These are phyloP conservation scores for Mycena venus DNA, from an alignment of 768 basidiomycete species.

Conservation along the genomic window DNA sequence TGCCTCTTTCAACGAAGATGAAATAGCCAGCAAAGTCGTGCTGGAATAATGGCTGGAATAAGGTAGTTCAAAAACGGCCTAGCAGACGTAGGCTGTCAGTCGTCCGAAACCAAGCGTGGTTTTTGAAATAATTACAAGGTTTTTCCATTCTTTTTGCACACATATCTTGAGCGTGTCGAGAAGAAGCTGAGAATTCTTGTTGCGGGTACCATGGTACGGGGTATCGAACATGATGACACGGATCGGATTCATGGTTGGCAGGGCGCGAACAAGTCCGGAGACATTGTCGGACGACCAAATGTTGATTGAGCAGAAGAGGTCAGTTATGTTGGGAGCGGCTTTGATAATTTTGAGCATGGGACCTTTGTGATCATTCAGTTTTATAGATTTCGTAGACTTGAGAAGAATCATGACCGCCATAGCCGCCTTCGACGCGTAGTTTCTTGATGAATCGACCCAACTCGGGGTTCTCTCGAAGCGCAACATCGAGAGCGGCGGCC, in stretches of 20 bases:
- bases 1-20: neutral
- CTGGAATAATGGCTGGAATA: neutral
- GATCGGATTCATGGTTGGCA: slow-evolving; percentile 27
- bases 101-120: neutral
- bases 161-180: neutral
- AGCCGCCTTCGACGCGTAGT: slow-evolving; percentile 26
- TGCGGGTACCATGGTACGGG: neutral
- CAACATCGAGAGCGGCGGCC: slow-evolving; percentile 4
- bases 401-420: no score
- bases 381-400: no score
- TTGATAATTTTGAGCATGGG: slow-evolving; percentile 19
- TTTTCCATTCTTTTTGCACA: slow-evolving; percentile 8
- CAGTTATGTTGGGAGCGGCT: slow-evolving; percentile 12
- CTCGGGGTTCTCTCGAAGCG: neutral
- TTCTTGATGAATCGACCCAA: slow-evolving; percentile 25
- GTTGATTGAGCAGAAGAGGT: slow-evolving; percentile 14
- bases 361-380: no score
- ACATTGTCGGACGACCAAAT: slow-evolving; percentile 30
- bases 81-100: neutral
- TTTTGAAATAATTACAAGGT: slow-evolving; percentile 2
- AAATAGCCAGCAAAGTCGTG: neutral
- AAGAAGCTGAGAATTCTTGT: neutral
- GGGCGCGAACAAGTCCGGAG: slow-evolving; percentile 13
- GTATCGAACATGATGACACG: slow-evolving; percentile 26
- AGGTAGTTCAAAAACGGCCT: slow-evolving; percentile 18